A percentile compares a stretch with the other conserved stretches of the same genome.
Evolutionary conservation across 345 rosid species (phyloP).

Genomic region (Gossypium thurberi): DNA sequence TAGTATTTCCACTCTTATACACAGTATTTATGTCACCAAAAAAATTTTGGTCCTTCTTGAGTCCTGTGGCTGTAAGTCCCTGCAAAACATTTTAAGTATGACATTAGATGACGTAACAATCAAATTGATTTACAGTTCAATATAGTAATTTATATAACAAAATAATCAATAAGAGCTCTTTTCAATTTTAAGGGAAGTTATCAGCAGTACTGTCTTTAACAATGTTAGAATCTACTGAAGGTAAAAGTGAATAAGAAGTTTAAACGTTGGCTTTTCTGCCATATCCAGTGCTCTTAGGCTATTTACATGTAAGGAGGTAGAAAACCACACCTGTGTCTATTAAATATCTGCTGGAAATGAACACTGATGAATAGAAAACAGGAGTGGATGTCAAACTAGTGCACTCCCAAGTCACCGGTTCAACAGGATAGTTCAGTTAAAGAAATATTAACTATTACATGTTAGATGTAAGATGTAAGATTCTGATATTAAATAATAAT

Average conservation of each 20-base stretch:
- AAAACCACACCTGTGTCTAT: neutral
- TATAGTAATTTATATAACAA: neutral
- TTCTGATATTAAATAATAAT: neutral
- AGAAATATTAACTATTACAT: neutral
- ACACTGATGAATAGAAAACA: neutral
- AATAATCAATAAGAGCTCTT: neutral
- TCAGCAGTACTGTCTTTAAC: neutral
- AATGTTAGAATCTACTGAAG: neutral
- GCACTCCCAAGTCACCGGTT: neutral
- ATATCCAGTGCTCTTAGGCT: no score
- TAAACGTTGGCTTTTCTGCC: neutral
- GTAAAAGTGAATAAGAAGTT: neutral
- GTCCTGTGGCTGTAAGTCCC: constrained; percentile 69
- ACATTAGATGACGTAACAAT: constrained; percentile 6
- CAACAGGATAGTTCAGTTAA: neutral
- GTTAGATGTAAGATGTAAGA: neutral
- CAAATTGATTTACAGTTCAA: neutral
- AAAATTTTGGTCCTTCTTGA: constrained; percentile 55
- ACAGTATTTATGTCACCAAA: constrained; percentile 62
- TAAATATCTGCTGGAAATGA: neutral
- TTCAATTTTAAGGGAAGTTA: neutral
- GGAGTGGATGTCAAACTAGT: neutral
- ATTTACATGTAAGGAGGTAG: neutral
- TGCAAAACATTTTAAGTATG: constrained; percentile 21
- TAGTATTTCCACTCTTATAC: constrained; percentile 55